Base-by-base conservation (phyloP, 1,284 basidiomycete genomes). In the Cryptococcus sp. region DNA sequence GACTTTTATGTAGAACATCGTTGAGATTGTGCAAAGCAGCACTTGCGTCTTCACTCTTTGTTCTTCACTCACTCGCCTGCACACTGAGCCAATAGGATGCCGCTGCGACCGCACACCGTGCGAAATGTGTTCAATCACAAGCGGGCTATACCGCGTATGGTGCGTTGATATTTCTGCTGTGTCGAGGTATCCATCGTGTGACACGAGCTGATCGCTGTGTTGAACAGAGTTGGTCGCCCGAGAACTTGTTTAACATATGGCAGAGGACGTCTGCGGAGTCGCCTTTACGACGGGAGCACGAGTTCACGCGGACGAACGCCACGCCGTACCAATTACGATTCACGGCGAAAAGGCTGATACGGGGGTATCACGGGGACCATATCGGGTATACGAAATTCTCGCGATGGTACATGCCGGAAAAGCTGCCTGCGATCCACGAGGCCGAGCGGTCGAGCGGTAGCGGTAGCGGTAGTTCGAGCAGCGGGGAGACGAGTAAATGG, bases 351-450 rank as follows among this genome's bases (percentile, higher is more conserved):
- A 84, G 88, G n/a, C 85, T 94, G 61, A 85, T 93, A 35, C 87
- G 94, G 58, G 93, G 87, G 4, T 99, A 99, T 82, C 95, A 99
- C 76, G 94, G 94, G 42, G 94, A 99, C 83, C 90, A 86, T 79
- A 93, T 98, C 63, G 88, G 88, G 55, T 92, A 95, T 81, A 90
- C 88, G 70, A 86, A 88, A 43, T 98, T 98, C 85, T 94, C 95
- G 77, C 86, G 90, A 52, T 95, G 93, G 90, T 98, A 93, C 78
- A 84, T 99, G 22, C 95, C 95, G 11, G 82, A 85, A 57, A 87
- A 85, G 0, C 82, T 99, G 15, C 94, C 95, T 0, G 89, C 91
- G 66, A 90, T 96, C 54, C 87, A 90, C 50, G 86, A 88, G 13
- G 55, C 65, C 3, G 42, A 45, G 22, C 42, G 63, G 58, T 77